Base-by-base conservation (phyloP, 352 stramenopile genomes). In the Nothophytophthora sp. region DNA sequence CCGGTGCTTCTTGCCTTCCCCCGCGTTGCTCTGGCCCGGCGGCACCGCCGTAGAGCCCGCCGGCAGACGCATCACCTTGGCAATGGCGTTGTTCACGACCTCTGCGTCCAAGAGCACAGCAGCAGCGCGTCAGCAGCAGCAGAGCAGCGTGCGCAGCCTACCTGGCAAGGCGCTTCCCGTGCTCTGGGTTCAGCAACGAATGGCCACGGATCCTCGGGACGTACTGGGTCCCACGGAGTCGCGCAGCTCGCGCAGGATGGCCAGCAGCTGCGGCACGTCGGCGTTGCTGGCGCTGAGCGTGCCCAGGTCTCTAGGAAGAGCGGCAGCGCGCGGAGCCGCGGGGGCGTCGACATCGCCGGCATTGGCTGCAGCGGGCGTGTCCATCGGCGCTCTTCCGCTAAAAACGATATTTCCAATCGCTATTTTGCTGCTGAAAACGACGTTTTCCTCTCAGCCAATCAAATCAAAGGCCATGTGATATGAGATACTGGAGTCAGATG, bases 41-140 rank as follows among this genome's bases (percentile, higher is more conserved):
- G 61, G 46, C 24, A 55, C 25, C 15, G n/a, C n/a, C n/a, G n/a
- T n/a, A n/a, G n/a, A n/a, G n/a, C n/a, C n/a, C n/a, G 41, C 22
- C 12, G 51, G 51, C 4, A 57, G 4, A 5, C 41, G 55, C 57
- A 92, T 79, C 45, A 92, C 79, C 32, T 85, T 90, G 13, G 56
- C 60, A 47, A 92, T 74, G n/a, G 81, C 77, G 61, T 73, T 78
- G 50, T 87, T 75, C 27, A 92, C 79, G 13, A 81, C 63, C 39
- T 76, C 81, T 92, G 53, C 9, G 18, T 29, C 45, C n/a, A 48
- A n/a, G n/a, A n/a, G n/a, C n/a, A n/a, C n/a, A n/a, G n/a, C n/a
- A n/a, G 12, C 27, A 56, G 24, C 60, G 29, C 34, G 23, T 45
- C 43, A 50, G 16, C n/a, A n/a, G n/a, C n/a, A n/a, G n/a, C n/a